Evolutionary conservation across 371 early-diverging fungal genomes (phyloP).

Genomic region (Aphelidium insulamus): DNA sequence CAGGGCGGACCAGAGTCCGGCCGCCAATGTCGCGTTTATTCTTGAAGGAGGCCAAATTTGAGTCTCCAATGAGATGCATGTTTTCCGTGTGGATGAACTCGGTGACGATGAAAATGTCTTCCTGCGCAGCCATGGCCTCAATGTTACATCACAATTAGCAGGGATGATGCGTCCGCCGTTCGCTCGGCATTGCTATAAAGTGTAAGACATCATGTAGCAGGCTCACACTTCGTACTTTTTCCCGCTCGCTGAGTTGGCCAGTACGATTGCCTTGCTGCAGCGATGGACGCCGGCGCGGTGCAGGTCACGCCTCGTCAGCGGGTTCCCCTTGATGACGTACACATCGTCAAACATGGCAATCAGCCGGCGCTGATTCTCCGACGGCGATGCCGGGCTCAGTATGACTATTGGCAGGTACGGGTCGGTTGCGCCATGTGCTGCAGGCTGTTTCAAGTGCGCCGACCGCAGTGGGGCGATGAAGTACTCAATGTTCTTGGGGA

Average conservation of each 20-base stretch:
- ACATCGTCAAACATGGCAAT: slow-evolving; percentile 22
- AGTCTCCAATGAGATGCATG: slow-evolving; percentile 39
- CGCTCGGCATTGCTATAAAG: slow-evolving; percentile 7
- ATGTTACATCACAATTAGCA: slow-evolving; percentile 38
- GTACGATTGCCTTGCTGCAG: slow-evolving; percentile 22
- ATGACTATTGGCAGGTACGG: slow-evolving; percentile 25
- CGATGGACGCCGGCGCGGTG: slow-evolving; percentile 22
- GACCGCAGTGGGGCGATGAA: slow-evolving; percentile 12
- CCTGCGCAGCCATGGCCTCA: slow-evolving; percentile 23
- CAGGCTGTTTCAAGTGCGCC: not conserved
- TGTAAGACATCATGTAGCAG: slow-evolving; percentile 3
- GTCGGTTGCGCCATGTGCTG: too few species aligned
- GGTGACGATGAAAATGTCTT: slow-evolving; percentile 28
- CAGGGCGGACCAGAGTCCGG: slow-evolving; percentile 22
- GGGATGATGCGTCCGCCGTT: slow-evolving; percentile 29
- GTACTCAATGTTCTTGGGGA: slow-evolving; percentile 10
- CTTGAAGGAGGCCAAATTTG: not conserved
- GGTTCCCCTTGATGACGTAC: slow-evolving; percentile 26
- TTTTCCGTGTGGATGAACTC: slow-evolving; percentile 43
- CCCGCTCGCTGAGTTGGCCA: slow-evolving; percentile 12
- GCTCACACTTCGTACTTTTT: slow-evolving; percentile 2
- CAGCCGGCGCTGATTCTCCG: slow-evolving; percentile 8
- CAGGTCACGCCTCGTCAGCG: slow-evolving; percentile 27
- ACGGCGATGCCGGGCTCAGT: slow-evolving; percentile 19
- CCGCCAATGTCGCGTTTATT: slow-evolving; percentile 7